Conservation (phyloP, 805 yeast genomes). For the Vanderwaltozyma verrucispora region DNA sequence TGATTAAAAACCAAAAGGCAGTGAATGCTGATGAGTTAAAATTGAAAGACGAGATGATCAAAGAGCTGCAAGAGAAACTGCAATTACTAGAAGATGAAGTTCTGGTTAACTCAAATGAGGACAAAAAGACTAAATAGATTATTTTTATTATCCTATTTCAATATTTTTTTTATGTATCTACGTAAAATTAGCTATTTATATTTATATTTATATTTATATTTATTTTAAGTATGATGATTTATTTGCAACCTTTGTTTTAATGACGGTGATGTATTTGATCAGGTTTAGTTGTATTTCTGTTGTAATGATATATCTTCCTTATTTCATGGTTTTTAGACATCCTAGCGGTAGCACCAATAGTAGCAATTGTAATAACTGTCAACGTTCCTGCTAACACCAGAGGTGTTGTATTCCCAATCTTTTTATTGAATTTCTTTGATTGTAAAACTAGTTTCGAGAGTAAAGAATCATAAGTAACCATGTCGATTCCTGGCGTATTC, state of each 20-base stretch:
- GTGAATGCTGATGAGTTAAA: no score
- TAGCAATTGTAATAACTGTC: neutral
- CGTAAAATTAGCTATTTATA: no score
- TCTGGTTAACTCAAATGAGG: no score
- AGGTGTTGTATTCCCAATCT: neutral
- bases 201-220: no score
- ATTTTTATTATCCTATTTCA: neutral
- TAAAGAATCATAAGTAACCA: no score
- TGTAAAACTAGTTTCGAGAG: no score
- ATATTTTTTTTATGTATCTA: no score
- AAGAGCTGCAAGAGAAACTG: no score
- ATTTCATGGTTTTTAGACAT: constrained; percentile 6
- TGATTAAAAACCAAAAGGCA: constrained; percentile 12
- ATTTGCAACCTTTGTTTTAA: no score
- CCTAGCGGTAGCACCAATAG: neutral
- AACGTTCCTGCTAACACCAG: neutral
- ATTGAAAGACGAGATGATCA: constrained; percentile 32
- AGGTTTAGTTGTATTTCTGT: constrained; percentile 4
- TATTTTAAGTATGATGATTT: no score
- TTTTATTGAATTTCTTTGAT: neutral
- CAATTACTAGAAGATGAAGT: no score
- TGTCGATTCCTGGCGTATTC: no score
- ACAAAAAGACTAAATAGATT: neutral
- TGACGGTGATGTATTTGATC: neutral
- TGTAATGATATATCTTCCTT: constrained; percentile 11